phyloP scores from a whole-genome alignment of 768 basidiomycete genomes.

The Boletus huronensis region DNA sequence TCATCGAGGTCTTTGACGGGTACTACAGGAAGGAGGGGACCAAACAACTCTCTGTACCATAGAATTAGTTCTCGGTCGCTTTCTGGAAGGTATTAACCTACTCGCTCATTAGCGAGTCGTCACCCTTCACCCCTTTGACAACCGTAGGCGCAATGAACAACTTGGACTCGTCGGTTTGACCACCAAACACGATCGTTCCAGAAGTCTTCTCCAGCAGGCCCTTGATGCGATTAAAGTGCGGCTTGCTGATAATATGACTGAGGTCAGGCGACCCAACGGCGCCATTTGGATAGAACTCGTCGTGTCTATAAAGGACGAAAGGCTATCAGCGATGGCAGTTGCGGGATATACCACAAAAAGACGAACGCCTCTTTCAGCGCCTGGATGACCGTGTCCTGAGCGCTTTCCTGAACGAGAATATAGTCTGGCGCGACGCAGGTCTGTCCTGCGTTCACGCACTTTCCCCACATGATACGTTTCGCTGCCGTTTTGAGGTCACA shows the following conservation, averaged over 20 bases:
- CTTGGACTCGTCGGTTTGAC: conserved; percentile 51
- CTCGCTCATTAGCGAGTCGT: conserved; percentile 79
- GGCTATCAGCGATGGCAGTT: background rate
- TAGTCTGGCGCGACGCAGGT: conserved; percentile 67
- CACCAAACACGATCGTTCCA: conserved; percentile 65
- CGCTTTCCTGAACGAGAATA: conserved; percentile 40
- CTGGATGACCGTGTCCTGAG: conserved; percentile 38
- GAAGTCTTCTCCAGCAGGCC: conserved; percentile 60
- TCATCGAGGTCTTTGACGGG: conserved; percentile 67
- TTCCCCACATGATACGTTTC: conserved; percentile 80
- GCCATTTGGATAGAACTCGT: conserved; percentile 41
- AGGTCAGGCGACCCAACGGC: conserved; percentile 43
- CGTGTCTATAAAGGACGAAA: conserved; percentile 12
- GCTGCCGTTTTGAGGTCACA: conserved; percentile 66
- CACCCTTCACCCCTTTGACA: conserved; percentile 54
- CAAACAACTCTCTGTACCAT: conserved; percentile 69
- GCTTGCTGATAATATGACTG: conserved; percentile 48
- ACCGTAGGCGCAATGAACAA: conserved; percentile 72
- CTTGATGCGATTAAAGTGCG: conserved; percentile 59
- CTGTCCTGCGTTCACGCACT: conserved; percentile 71
- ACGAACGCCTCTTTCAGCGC: conserved; percentile 44
- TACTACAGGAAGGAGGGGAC: conserved; percentile 74
- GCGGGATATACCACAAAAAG: background rate
- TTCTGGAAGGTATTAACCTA: conserved; percentile 32
- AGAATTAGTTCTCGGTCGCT: background rate